These are phyloP conservation scores for Glebionis coronaria DNA, from an alignment of 129 eudicot genomes.

Conservation along the genomic window DNA sequence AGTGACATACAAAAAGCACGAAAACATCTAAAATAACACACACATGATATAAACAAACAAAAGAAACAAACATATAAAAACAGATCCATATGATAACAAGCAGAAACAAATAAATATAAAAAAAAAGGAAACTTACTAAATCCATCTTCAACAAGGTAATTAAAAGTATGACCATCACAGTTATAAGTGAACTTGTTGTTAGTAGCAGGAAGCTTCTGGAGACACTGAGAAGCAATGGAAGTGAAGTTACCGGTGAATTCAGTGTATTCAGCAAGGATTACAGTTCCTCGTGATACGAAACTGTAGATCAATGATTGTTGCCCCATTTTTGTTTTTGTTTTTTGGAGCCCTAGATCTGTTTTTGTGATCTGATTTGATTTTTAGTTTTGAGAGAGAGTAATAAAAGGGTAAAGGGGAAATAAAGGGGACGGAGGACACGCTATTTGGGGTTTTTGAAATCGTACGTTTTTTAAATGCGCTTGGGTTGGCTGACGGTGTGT, in stretches of 20 bases:
- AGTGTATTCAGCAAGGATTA: slow-evolving; percentile 51
- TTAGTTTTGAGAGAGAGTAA: slow-evolving; percentile 8
- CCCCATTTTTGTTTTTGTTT: slow-evolving; percentile 21
- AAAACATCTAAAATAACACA: neutral
- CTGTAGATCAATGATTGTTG: slow-evolving; percentile 49
- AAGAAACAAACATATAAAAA: neutral
- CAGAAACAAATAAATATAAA: neutral
- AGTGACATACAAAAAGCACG: too few species aligned
- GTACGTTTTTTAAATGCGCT: too few species aligned
- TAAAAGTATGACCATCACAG: slow-evolving; percentile 59
- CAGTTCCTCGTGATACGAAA: slow-evolving; percentile 52
- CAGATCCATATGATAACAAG: neutral
- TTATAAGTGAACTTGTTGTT: slow-evolving; percentile 49
- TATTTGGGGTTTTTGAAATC: too few species aligned
- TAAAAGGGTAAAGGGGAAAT: slow-evolving; percentile 3
- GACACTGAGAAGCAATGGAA: slow-evolving; percentile 51
- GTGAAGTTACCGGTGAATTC: slow-evolving; percentile 58
- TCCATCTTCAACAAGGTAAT: slow-evolving; percentile 60
- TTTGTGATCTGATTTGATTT: too few species aligned
- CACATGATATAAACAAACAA: neutral
- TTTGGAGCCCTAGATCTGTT: neutral
- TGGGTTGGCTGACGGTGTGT: too few species aligned
- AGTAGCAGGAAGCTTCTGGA: slow-evolving; percentile 53
- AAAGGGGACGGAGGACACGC: too few species aligned
- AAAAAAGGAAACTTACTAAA: slow-evolving; percentile 32